These are phyloP conservation scores for Phytophthora pini DNA, from an alignment of 352 stramenopile genomes.

Conservation along the genomic window DNA sequence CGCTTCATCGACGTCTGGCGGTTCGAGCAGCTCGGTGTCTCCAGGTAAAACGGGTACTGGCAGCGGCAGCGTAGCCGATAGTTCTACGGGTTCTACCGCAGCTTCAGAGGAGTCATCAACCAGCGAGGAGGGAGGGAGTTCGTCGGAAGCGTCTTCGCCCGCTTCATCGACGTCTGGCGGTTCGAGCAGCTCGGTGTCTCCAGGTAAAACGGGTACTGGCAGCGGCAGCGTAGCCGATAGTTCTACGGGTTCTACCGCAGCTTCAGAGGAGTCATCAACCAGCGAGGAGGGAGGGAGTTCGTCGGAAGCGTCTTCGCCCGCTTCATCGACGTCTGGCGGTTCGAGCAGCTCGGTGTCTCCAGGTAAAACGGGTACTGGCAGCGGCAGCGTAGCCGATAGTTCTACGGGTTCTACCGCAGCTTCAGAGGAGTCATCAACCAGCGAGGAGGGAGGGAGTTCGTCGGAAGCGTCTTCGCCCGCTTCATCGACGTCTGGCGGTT, in stretches of 20 bases:
- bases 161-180: neutral
- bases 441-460: neutral
- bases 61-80: neutral
- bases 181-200: neutral
- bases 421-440: neutral
- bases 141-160: neutral
- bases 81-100: neutral
- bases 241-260: neutral
- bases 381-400: neutral
- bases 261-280: neutral
- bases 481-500: neutral
- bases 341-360: neutral
- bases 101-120: neutral
- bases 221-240: neutral
- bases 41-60: neutral
- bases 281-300: neutral
- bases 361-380: neutral
- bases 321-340: neutral
- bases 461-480: neutral
- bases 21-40: neutral
- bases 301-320: neutral
- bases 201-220: neutral
- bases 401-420: neutral
- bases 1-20: neutral
- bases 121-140: neutral